Evolutionary conservation across 306 rosid species (phyloP).

Genomic region (Prinsepia uniflora): DNA sequence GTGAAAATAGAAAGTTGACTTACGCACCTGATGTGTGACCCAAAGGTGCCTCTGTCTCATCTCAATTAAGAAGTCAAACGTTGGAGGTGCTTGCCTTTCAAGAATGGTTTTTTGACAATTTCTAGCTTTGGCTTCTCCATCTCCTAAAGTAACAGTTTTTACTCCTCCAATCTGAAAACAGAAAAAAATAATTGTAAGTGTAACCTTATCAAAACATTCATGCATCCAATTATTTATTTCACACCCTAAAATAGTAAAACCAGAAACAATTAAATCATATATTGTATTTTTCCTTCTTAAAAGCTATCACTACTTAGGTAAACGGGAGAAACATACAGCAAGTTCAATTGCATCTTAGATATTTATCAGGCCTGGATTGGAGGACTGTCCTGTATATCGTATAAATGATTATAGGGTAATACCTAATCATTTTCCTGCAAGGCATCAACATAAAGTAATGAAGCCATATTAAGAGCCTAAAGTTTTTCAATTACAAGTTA

Average conservation of each 20-base stretch:
- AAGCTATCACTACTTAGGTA: not conserved
- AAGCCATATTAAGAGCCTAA: not conserved
- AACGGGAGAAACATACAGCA: not conserved
- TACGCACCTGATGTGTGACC: conserved; percentile 63
- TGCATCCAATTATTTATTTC: not conserved
- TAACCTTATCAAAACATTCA: not conserved
- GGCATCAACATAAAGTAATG: not conserved
- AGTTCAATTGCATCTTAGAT: not conserved
- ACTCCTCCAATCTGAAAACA: conserved; percentile 59
- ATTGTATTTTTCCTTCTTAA: not conserved
- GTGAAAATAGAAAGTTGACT: not conserved
- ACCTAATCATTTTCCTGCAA: not conserved
- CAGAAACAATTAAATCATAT: not conserved
- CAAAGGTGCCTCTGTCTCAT: conserved; percentile 71
- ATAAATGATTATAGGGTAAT: not conserved
- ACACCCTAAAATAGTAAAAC: not conserved
- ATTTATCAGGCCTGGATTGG: not conserved
- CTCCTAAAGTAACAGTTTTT: conserved; percentile 56
- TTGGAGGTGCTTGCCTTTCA: conserved; percentile 69
- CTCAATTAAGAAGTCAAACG: conserved; percentile 67
- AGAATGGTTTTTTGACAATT: conserved; percentile 58
- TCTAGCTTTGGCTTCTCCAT: conserved; percentile 60
- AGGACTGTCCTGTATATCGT: not conserved
- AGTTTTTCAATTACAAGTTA: not conserved
- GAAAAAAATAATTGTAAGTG: conserved; percentile 2